Base-by-base conservation (phyloP, 225 moss, liverwort and hornwort genomes). In the Asterella californica region DNA sequence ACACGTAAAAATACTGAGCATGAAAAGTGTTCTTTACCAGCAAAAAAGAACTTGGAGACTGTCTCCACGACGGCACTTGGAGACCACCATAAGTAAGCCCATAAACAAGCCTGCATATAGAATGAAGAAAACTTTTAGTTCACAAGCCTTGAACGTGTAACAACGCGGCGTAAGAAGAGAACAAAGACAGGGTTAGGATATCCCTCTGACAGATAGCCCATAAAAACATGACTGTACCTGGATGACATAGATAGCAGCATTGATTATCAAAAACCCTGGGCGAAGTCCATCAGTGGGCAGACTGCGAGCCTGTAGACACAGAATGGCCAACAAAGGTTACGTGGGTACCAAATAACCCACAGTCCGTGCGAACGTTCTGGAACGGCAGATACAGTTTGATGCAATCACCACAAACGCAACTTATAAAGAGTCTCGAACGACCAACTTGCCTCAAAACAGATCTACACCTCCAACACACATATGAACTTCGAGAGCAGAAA, bases 41-140 rank as follows among this genome's bases (percentile, higher is more conserved):
- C 92, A 83, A 95, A 99, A 86, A 95, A 99, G 83, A 99, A 84
- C 88, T 99, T 99, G 21, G 93, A 92, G 42, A 92, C 74, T 29
- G 87, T 90, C 81, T 90, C 80, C 68, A 92, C 82, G 55, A 92
- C 74, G 59, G 84, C 33, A 74, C 88, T 93, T 75, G 91, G 88
- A 74, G 72, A 81, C 83, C 57, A 85, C 99, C 95, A 95, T 81
- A 93, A 82, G 77, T 91, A 91, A 15, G 80, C 84, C 99, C 99
- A 99, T 76, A 99, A 88, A 71, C 80, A 89, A 74, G 86, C 90
- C 95, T 99, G 88, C 80, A 84, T 57, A 73, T 38, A 38, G 4
- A 83, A 25, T 64, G 1, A 62, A 9, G 42, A 10, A 33, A 63
- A 6, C 45, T 14, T 65, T 30, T 30, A 65, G 32, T 32, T 65